Base-by-base conservation (phyloP, 345 rosid genomes). In the Salix dunnii region DNA sequence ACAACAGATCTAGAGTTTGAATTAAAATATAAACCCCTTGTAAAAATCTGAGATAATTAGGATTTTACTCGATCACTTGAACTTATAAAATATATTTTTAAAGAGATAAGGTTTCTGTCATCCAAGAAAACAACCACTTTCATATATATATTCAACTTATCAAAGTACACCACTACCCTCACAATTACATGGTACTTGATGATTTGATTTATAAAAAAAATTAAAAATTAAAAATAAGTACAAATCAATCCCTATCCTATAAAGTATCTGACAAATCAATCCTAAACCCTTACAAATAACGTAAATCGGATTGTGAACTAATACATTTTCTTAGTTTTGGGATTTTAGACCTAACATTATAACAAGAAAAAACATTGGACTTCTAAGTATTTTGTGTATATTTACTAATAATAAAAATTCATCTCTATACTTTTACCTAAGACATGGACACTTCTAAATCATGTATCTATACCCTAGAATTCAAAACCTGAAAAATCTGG, bases 11-110 rank as follows among this genome's bases (percentile, higher is more conserved):
- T 33, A 0, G 36, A 33, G 36, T 33, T 33, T 6, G 6, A 33
- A 6, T 33, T 0, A 33, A 0, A 6, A 0, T 1, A 0, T 33
- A 1, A 0, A 33, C 0, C 0, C 7, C 0, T 33, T 5, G 36
- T 33, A 33, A 33, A 0, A 33, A 0, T 33, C 0, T 0, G 5
- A 6, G 36, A 33, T 33, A 33, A 0, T 0, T 5, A 33, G 5
- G 36, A 5, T 33, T 33, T 33, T 5, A 33, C 35, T 1, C 6
- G 35, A 0, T 33, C 36, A 5, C 0, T 1, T 33, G 1, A 0
- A 5, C 7, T 0, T 33, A 33, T 33, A 33, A 33, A 33, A 33
- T 5, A 33, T 33, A 0, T n/a, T n/a, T n/a, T n/a, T n/a, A n/a
- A n/a, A n/a, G n/a, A n/a, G n/a, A n/a, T n/a, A n/a, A n/a, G n/a